Percentiles rank a stretch among this genome's conserved stretches.
Evolutionary conservation across 1,284 basidiomycete genomes (phyloP).

Genomic region (Pseudozyma pruni): DNA sequence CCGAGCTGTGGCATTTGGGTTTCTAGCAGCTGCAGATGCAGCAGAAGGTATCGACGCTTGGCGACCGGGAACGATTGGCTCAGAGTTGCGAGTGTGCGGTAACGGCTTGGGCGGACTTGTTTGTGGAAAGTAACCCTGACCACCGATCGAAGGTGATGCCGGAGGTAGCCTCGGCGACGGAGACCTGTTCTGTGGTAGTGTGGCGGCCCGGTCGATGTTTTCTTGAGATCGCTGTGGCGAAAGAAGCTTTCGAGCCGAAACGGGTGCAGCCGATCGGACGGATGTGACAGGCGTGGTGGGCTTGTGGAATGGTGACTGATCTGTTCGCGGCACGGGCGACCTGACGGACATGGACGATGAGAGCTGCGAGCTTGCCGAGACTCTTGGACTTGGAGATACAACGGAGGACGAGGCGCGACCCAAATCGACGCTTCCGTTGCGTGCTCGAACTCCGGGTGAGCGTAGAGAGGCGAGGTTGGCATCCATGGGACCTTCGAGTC

Average conservation of each 20-base stretch:
- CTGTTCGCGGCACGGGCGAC: conserved; percentile 23
- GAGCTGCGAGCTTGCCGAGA: conserved; percentile 14
- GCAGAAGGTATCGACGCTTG: conserved; percentile 13
- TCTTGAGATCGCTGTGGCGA: conserved; percentile 31
- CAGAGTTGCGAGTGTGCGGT: not conserved
- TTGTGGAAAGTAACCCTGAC: not conserved
- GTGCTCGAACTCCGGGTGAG: conserved; percentile 19
- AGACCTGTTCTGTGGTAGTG: conserved; percentile 3
- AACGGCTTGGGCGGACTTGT: conserved; percentile 18
- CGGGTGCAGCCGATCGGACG: conserved; percentile 10
- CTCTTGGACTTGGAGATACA: conserved; percentile 5
- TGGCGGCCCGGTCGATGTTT: conserved; percentile 5
- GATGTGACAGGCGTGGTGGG: conserved; percentile 15
- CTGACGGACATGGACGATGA: conserved; percentile 10
- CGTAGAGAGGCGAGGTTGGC: conserved; percentile 20
- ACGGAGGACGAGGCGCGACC: conserved; percentile 10
- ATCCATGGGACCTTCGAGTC: conserved; percentile 16
- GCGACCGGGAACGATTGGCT: conserved; percentile 15
- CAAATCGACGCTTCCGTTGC: conserved; percentile 32
- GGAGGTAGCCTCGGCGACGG: conserved; percentile 5
- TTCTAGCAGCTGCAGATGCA: not conserved
- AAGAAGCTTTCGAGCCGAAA: conserved; percentile 16
- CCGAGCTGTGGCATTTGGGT: not conserved
- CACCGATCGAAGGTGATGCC: conserved; percentile 10
- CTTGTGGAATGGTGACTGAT: conserved; percentile 21